phyloP scores from a whole-genome alignment of 129 eudicot genomes.

The Apium graveolens region DNA sequence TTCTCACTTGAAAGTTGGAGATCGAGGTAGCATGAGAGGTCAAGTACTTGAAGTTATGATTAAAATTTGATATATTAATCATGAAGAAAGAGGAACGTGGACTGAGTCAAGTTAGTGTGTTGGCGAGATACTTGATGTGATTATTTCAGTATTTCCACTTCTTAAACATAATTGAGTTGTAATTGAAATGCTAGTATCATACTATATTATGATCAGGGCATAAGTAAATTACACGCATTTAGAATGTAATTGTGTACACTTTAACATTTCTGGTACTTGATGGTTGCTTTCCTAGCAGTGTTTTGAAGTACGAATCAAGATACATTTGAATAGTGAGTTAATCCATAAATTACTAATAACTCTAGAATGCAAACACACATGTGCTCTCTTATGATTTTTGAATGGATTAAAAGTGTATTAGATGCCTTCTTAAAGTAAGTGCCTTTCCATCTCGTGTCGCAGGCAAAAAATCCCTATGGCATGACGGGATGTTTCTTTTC shows the following conservation, averaged over 20 bases:
- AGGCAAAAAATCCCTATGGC: constrained; percentile 32
- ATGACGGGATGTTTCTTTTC: constrained; percentile 45
- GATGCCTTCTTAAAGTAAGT: background rate
- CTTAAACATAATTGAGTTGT: background rate
- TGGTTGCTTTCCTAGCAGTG: background rate
- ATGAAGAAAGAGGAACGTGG: background rate
- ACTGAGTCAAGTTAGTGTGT: background rate
- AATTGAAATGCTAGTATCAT: background rate
- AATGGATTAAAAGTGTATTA: background rate
- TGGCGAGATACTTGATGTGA: background rate
- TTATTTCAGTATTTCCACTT: background rate
- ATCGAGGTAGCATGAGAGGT: background rate
- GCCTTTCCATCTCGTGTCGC: constrained; percentile 4
- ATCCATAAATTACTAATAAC: background rate
- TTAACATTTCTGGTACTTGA: background rate
- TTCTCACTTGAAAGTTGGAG: background rate
- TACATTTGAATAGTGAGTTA: background rate
- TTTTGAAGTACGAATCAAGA: background rate
- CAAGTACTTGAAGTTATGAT: background rate
- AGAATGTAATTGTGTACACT: background rate
- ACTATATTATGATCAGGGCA: background rate
- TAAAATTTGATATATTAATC: no score
- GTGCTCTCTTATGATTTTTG: background rate
- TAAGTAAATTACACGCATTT: background rate
- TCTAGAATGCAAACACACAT: background rate